Conservation (phyloP, 2,329 filamentous ascomycete species). For the Orbilia blumenaviensis region DNA sequence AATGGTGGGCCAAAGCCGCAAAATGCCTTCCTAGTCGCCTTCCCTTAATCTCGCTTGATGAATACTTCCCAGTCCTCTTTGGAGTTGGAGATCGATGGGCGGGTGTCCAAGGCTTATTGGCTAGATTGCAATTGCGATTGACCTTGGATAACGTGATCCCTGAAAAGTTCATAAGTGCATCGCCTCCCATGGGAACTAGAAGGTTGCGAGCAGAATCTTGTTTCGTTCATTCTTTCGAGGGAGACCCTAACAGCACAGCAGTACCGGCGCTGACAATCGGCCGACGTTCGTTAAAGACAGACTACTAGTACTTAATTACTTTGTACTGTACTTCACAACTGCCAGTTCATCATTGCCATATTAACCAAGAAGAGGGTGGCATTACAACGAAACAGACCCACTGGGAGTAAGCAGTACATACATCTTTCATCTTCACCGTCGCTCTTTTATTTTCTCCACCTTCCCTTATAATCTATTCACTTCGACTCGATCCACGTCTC, state of each 20-base stretch:
- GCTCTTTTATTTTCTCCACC: not conserved
- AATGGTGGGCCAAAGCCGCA: slow-evolving; percentile 37
- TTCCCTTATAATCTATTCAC: not conserved
- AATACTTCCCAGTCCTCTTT: slow-evolving; percentile 18
- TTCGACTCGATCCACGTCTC: slow-evolving; percentile 8
- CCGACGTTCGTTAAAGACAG: not conserved
- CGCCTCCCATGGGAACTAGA: slow-evolving; percentile 5
- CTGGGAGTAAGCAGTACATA: not conserved
- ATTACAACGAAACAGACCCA: not conserved
- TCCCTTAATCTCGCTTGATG: slow-evolving; percentile 38
- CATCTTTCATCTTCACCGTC: not conserved
- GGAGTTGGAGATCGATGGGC: not conserved
- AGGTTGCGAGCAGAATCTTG: not conserved
- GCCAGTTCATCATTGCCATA: not conserved
- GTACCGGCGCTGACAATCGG: slow-evolving; percentile 12
- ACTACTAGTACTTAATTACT: no score
- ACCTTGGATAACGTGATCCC: slow-evolving; percentile 24
- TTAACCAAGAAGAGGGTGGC: not conserved
- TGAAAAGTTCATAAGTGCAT: slow-evolving; percentile 5
- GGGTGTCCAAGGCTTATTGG: slow-evolving; percentile 15
- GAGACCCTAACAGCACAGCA: not conserved
- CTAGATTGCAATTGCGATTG: not conserved
- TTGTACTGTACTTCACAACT: not conserved
- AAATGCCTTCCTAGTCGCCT: slow-evolving; percentile 33
- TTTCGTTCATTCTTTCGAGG: not conserved